Conservation (phyloP, 768 basidiomycete species). For the Boletus tylopilopsis region DNA sequence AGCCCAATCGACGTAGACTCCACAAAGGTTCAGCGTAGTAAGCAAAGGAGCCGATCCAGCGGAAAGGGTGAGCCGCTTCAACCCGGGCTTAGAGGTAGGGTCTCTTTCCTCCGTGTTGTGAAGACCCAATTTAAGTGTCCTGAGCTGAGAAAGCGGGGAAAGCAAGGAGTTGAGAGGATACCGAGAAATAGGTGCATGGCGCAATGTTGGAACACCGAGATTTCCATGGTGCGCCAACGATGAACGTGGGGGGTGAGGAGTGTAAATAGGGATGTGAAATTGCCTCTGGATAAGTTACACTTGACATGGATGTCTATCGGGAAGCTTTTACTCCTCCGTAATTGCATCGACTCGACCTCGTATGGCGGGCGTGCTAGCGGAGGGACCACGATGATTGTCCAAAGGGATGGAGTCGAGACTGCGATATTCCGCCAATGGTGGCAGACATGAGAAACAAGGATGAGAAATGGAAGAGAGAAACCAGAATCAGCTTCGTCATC, state of each 20-base stretch:
- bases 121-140: conserved; percentile 49
- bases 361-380: conserved; percentile 36
- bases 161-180: conserved; percentile 34
- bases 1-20: conserved; percentile 69
- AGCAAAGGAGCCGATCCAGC: conserved; percentile 52
- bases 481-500: too few relatives aligned
- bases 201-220: conserved; percentile 43
- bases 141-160: conserved; percentile 33
- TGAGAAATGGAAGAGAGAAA: conserved; percentile 48
- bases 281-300: conserved; percentile 27
- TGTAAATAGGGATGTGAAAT: conserved; percentile 20
- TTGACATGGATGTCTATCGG: conserved; percentile 54
- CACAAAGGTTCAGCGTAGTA: conserved; percentile 51
- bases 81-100: conserved; percentile 42
- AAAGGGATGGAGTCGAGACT: conserved; percentile 51
- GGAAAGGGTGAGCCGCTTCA: conserved; percentile 45
- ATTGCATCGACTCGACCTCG: conserved; percentile 40
- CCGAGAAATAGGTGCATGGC: conserved; percentile 45
- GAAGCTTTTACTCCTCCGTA: conserved; percentile 52
- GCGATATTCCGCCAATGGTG: conserved; percentile 50
- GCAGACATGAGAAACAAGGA: conserved; percentile 59
- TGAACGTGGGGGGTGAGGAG: conserved; percentile 49
- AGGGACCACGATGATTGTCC: conserved; percentile 42
- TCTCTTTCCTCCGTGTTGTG: too few relatives aligned
- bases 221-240: conserved; percentile 50